These are phyloP conservation scores for Leishmania tropica DNA, from an alignment of 208 protist species.

Conservation along the genomic window DNA sequence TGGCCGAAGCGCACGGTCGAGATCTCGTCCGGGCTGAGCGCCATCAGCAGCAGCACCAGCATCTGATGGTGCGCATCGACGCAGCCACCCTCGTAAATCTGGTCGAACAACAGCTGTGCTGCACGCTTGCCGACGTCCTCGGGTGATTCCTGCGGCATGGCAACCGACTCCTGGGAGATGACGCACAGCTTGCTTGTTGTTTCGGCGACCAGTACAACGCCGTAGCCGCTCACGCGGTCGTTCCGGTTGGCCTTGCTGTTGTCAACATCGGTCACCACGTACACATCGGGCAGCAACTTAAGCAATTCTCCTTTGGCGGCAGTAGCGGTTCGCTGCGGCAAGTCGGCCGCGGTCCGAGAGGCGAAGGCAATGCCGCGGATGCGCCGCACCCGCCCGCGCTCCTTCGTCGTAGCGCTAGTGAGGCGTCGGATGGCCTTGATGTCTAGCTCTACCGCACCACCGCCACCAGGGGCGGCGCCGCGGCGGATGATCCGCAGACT, in stretches of 20 bases:
- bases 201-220: constrained; percentile 92
- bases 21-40: constrained; percentile 89
- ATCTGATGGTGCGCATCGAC: constrained; percentile 92
- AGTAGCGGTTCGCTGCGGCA: constrained; percentile 87
- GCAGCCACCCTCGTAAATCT: constrained; percentile 87
- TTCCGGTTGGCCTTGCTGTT: constrained; percentile 49
- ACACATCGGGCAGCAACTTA: constrained; percentile 92
- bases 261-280: constrained; percentile 92
- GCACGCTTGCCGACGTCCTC: constrained; percentile 86
- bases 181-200: constrained; percentile 86
- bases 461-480: constrained; percentile 78
- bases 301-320: constrained; percentile 89
- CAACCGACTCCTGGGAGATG: constrained; percentile 85
- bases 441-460: constrained; percentile 87
- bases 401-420: constrained; percentile 60
- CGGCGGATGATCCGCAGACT: constrained; percentile 85
- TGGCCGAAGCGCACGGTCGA: constrained; percentile 91
- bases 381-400: constrained; percentile 85
- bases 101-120: constrained; percentile 80
- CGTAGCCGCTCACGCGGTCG: constrained; percentile 81
- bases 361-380: constrained; percentile 93
- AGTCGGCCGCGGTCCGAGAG: constrained; percentile 80
- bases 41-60: constrained; percentile 92
- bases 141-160: constrained; percentile 65
- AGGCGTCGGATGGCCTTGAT: constrained; percentile 80